A percentile compares a stretch with the other conserved stretches of the same genome.
Conservation (phyloP, 129 eudicot species). For the Pulicaria dysenterica region DNA sequence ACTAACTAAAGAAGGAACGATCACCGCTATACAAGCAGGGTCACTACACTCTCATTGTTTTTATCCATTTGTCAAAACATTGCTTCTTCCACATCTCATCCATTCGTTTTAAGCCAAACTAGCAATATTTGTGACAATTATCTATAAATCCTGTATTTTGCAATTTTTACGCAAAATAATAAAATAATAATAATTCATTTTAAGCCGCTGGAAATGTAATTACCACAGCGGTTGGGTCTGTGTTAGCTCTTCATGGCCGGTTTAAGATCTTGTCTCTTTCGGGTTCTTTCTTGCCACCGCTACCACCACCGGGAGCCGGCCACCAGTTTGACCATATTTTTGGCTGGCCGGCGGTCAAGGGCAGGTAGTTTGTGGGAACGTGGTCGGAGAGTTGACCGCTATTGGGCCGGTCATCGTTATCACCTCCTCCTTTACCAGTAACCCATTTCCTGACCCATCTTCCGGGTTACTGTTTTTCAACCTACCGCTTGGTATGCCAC, state of each 20-base stretch:
- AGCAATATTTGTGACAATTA: too few relatives aligned
- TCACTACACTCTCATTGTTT: too few relatives aligned
- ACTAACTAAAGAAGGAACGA: too few relatives aligned
- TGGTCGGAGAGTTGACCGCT: slow-evolving; percentile 50
- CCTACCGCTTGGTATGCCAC: slow-evolving; percentile 43
- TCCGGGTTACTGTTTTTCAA: slow-evolving; percentile 52
- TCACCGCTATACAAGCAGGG: too few relatives aligned
- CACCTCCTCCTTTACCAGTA: slow-evolving; percentile 40
- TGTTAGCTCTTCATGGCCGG: slow-evolving; percentile 46
- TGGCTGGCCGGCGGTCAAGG: slow-evolving; percentile 55
- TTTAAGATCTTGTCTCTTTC: slow-evolving; percentile 46
- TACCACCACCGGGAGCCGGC: slow-evolving; percentile 52
- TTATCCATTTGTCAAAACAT: too few relatives aligned
- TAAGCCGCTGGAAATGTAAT: too few relatives aligned
- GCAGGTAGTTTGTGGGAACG: slow-evolving; percentile 50
- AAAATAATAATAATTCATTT: too few relatives aligned
- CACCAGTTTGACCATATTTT: slow-evolving; percentile 47
- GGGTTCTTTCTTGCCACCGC: slow-evolving; percentile 48
- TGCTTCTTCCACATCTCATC: too few relatives aligned
- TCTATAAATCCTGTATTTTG: too few relatives aligned
- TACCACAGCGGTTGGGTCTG: slow-evolving; percentile 40
- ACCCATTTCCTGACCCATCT: slow-evolving; percentile 48
- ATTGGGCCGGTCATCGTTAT: slow-evolving; percentile 49
- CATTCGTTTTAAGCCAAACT: too few relatives aligned
- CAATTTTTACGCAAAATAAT: too few relatives aligned